These are phyloP conservation scores for Phyllosticta paracitricarpa DNA, from an alignment of 2,329 filamentous ascomycete species.

Conservation along the genomic window DNA sequence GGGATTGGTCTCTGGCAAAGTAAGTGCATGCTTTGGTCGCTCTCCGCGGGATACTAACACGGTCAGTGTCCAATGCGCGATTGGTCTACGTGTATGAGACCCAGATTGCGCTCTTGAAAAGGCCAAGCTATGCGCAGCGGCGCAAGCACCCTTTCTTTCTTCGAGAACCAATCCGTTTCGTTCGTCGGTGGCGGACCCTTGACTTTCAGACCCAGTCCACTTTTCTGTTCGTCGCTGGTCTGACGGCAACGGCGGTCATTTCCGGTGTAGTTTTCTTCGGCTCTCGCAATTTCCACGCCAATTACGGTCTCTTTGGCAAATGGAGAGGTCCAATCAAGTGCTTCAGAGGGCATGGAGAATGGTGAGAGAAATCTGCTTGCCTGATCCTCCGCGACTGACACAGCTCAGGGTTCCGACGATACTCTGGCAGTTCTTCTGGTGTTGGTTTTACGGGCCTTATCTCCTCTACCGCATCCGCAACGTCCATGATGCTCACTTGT, in stretches of 20 bases:
- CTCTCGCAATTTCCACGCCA: conserved; percentile 3
- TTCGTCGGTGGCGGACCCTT: not conserved
- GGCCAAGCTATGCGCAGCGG: not conserved
- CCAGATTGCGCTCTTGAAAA: not conserved
- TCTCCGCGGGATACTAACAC: not conserved
- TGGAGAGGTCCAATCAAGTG: conserved; percentile 3
- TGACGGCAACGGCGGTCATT: not conserved
- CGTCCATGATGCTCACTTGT: conserved; percentile 56
- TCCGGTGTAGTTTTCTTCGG: conserved; percentile 1
- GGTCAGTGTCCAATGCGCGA: conserved; percentile 2
- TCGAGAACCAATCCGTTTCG: not conserved
- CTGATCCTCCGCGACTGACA: not conserved
- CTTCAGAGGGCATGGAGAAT: conserved; percentile 7
- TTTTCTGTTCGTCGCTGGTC: not conserved
- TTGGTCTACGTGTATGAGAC: conserved; percentile 3
- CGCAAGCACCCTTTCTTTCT: not conserved
- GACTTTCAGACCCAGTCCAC: not conserved
- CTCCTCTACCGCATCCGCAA: conserved; percentile 52
- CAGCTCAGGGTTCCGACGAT: conserved; percentile 47
- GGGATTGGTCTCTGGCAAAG: conserved; percentile 6
- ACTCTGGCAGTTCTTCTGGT: conserved; percentile 56
- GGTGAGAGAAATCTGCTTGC: not conserved
- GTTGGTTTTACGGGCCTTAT: conserved; percentile 51
- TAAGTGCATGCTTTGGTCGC: not conserved
- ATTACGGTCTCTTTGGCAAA: conserved; percentile 5